These are phyloP conservation scores for Fusarium armeniacum DNA, from an alignment of 2,329 filamentous ascomycete genomes.

Conservation along the genomic window DNA sequence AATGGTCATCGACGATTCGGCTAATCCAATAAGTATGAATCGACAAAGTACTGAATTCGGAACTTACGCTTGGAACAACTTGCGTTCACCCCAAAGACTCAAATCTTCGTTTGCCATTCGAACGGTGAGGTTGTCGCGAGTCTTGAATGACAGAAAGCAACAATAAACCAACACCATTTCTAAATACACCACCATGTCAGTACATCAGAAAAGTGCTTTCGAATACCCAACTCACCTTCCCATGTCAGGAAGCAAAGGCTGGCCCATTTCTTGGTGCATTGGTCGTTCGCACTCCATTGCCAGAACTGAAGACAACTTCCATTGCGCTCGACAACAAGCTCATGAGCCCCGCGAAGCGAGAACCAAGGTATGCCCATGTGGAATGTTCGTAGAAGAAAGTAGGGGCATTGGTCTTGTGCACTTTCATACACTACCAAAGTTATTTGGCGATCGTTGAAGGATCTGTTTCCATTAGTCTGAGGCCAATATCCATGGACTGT, in stretches of 20 bases:
- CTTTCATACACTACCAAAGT: constrained; percentile 68
- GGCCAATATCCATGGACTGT: neutral
- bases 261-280: constrained; percentile 66
- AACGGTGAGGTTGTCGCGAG: constrained; percentile 61
- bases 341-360: constrained; percentile 66
- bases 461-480: constrained; percentile 54
- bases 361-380: constrained; percentile 60
- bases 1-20: constrained; percentile 69
- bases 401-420: constrained; percentile 59
- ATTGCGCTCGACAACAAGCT: constrained; percentile 66
- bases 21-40: constrained; percentile 54
- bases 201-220: too few species aligned
- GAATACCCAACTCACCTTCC: constrained; percentile 63
- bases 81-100: constrained; percentile 62
- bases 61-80: constrained; percentile 69
- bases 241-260: constrained; percentile 70
- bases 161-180: constrained; percentile 73
- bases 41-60: neutral
- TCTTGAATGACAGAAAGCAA: constrained; percentile 70
- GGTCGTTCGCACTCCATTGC: constrained; percentile 63
- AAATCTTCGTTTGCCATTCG: constrained; percentile 63
- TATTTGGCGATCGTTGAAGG: constrained; percentile 69
- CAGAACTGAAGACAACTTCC: constrained; percentile 65
- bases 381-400: constrained; percentile 62
- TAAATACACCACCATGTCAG: constrained; percentile 49